Conservation (phyloP, 176 grass and related monocot species). For the Hyparrhenia diplandra region DNA sequence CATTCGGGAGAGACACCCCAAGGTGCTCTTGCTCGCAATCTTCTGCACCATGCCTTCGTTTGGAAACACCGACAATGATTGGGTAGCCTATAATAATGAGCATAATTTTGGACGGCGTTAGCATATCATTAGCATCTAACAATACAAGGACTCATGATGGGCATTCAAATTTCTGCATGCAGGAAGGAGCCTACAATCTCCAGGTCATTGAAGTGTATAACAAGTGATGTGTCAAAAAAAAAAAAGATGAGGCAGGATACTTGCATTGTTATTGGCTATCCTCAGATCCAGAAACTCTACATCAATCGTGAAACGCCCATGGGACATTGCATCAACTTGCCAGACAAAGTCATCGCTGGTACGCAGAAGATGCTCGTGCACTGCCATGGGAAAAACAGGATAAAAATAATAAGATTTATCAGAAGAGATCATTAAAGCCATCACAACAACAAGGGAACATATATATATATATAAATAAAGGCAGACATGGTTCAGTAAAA, state of each 20-base stretch:
- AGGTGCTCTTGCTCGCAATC: conserved; percentile 53
- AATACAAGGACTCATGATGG: not conserved
- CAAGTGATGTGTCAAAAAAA: too few relatives aligned
- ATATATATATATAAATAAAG: not conserved
- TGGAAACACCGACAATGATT: conserved; percentile 56
- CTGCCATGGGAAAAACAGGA: not conserved
- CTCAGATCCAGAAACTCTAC: conserved; percentile 93
- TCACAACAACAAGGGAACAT: not conserved
- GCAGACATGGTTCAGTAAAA: not conserved
- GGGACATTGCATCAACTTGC: conserved; percentile 53
- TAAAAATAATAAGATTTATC: not conserved
- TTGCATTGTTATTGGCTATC: conserved; percentile 60
- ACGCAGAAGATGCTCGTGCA: conserved; percentile 56
- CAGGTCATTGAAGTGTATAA: too few relatives aligned
- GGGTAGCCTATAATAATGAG: conserved; percentile 34
- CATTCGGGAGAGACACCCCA: conserved; percentile 72
- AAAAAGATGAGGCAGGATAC: not conserved
- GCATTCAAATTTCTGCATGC: not conserved
- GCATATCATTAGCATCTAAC: not conserved
- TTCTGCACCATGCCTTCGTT: conserved; percentile 47
- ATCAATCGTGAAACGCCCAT: conserved; percentile 67
- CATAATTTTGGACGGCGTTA: not conserved
- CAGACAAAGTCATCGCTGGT: conserved; percentile 86
- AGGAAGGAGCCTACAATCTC: not conserved
- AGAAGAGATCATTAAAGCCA: not conserved